These are phyloP conservation scores for Metschnikowia matae DNA, from an alignment of 805 yeast genomes.

Conservation along the genomic window DNA sequence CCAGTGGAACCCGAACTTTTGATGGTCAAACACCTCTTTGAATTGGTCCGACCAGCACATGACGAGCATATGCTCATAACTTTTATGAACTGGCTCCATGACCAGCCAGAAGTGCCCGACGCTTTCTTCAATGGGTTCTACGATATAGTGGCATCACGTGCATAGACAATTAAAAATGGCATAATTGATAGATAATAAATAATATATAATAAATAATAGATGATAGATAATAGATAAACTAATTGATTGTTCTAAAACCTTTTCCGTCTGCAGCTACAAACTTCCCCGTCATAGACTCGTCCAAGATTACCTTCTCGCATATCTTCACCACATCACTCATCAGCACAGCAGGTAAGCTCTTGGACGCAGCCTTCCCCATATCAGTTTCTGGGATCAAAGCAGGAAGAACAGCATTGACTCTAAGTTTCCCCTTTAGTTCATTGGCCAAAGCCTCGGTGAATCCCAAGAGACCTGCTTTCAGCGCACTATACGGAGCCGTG, in stretches of 20 bases:
- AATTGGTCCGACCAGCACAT: slow-evolving; percentile 3
- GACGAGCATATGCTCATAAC: slow-evolving; percentile 6
- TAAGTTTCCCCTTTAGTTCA: slow-evolving; percentile 53
- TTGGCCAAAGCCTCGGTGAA: slow-evolving; percentile 56
- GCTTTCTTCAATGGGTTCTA: slow-evolving; percentile 5
- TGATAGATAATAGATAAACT: neutral
- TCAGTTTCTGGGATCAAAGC: slow-evolving; percentile 65
- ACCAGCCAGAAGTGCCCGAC: slow-evolving; percentile 1
- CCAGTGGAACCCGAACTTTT: neutral
- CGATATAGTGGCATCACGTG: neutral
- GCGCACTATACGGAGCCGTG: slow-evolving; percentile 60
- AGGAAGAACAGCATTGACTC: slow-evolving; percentile 66
- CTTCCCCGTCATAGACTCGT: slow-evolving; percentile 31
- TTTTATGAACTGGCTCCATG: slow-evolving; percentile 12
- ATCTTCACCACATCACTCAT: slow-evolving; percentile 26
- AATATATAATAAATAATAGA: neutral
- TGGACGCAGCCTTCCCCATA: slow-evolving; percentile 44
- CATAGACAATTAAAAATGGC: neutral
- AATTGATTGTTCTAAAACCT: slow-evolving; percentile 3
- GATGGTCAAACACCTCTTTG: slow-evolving; percentile 5
- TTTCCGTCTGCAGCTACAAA: slow-evolving; percentile 21
- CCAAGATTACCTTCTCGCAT: slow-evolving; percentile 11
- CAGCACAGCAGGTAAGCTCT: slow-evolving; percentile 20
- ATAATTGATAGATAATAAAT: neutral
- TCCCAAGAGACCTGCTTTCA: slow-evolving; percentile 67